Evolutionary conservation across 495 filamentous ascomycete species (phyloP).

Genomic region (Aspergillus mulundensis): DNA sequence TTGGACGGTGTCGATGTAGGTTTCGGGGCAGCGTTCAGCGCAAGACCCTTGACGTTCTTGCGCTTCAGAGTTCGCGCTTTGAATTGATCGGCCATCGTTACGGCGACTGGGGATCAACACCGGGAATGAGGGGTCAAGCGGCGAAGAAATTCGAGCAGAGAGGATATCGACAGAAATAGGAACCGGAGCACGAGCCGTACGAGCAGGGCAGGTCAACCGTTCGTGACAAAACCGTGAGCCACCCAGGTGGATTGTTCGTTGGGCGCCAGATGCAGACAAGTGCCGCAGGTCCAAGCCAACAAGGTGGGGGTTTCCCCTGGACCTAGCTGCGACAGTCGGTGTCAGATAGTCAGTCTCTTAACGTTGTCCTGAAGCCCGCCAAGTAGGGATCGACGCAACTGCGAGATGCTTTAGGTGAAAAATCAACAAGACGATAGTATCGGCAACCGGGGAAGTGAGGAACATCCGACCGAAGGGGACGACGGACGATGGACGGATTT

Average conservation of each 20-base stretch:
- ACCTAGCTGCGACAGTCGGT: constrained; percentile 7
- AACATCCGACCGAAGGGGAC: neutral
- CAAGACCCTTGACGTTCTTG: constrained; percentile 97
- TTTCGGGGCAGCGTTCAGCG: constrained; percentile 67
- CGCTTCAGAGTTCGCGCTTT: constrained; percentile 90
- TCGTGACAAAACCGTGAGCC: constrained; percentile 3
- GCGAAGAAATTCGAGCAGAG: constrained; percentile 2
- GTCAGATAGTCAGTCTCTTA: constrained; percentile 5
- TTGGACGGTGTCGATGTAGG: constrained; percentile 52
- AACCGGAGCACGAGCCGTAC: constrained; percentile 5
- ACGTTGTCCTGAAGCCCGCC: neutral
- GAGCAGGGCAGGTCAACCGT: constrained; percentile 6
- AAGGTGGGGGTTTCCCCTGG: constrained; percentile 18
- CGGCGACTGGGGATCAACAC: constrained; percentile 9
- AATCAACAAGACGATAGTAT: neutral
- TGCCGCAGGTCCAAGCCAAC: constrained; percentile 15
- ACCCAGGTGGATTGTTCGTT: constrained; percentile 9
- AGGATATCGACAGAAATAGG: neutral
- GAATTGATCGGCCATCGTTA: constrained; percentile 76
- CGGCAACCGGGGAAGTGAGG: neutral
- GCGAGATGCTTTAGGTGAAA: neutral
- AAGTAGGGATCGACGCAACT: neutral
- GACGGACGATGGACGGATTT: neutral
- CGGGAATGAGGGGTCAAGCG: constrained; percentile 1
- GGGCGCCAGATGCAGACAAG: constrained; percentile 18